A percentile compares a stretch with the other conserved stretches of the same genome.
phyloP scores from a whole-genome alignment of 2,329 filamentous ascomycete species.

The Xylaria multiplex region DNA sequence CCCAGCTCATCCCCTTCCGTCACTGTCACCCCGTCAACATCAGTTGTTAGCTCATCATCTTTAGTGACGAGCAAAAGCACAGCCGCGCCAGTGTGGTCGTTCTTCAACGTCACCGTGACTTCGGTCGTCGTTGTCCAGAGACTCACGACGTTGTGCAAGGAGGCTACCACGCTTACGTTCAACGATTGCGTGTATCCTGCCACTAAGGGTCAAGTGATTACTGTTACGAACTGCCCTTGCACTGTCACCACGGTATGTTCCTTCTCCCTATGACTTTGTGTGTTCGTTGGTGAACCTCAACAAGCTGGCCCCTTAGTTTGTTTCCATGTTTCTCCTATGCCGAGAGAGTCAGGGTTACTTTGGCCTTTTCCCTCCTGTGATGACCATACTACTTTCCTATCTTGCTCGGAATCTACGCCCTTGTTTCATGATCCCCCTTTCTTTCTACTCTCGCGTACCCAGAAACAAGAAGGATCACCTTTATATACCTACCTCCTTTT shows the following conservation, averaged over 20 bases:
- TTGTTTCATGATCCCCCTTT: too few relatives aligned
- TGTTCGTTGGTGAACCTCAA: too few relatives aligned
- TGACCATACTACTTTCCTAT: neutral
- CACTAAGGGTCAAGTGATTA: constrained; percentile 64
- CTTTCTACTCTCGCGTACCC: neutral
- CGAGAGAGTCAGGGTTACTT: neutral
- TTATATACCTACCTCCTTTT: neutral
- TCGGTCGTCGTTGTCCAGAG: constrained; percentile 41
- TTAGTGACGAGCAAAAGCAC: constrained; percentile 9
- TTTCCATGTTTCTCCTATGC: neutral
- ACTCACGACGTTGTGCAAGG: constrained; percentile 52
- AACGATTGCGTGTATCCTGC: constrained; percentile 64
- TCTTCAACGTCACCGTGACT: constrained; percentile 45
- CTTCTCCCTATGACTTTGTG: neutral
- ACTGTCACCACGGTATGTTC: constrained; percentile 51
- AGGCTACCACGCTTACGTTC: constrained; percentile 63
- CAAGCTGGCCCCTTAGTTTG: neutral
- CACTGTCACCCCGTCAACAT: constrained; percentile 1
- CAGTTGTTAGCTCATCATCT: constrained; percentile 21
- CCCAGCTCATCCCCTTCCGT: constrained; percentile 6
- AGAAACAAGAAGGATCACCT: neutral
- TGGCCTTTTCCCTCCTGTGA: neutral
- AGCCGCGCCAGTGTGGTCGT: constrained; percentile 37
- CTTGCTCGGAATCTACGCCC: too few relatives aligned
- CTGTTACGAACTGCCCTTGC: constrained; percentile 66